Evolutionary conservation across 306 rosid species (phyloP), one percentile per base, ranked within the genome.

Genomic region (Leucaena leucocephala): DNA sequence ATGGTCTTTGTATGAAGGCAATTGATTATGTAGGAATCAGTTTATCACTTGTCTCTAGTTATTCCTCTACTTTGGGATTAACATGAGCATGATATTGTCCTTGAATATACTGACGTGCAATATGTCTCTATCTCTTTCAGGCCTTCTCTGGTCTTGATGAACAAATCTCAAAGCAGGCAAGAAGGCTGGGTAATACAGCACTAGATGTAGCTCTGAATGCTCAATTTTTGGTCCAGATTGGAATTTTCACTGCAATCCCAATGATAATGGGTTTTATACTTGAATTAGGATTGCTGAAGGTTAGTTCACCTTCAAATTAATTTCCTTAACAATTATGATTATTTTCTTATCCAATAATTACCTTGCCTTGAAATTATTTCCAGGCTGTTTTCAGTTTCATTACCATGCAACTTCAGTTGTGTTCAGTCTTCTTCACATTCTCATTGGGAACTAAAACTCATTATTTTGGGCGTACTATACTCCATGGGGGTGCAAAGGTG

Each of bases 401-500:
- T 80, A 89, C 97, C 42, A 94, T 92, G 98, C 98, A 94, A 85
- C 97, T 94, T 72, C 98, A 94, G 84, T 69, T 94, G 84, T 94
- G 98, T 82, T 92, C 98, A 55, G 98, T 94, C 78, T 94, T 94
- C 93, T 94, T 94, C 89, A 94, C 98, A 3, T 94, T 94, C 87
- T 94, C 98, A 8, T 81, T 94, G 79, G 98, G 98, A 74, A 94
- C 98, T 70, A 88, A 88, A 88, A 92, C 98, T 85, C 98, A 94
- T 82, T 94, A 92, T 87, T 94, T 94, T 87, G 98, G 98, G 50
- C 94, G 98, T 45, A 94, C 98, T 7, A 85, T 94, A 85, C 97
- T 94, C 75, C 98, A 94, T 59, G 98, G 98, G 68, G 98, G 98
- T 74, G 98, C 98, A 76, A 94, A 94, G 76, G 98, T 91, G 86